Evolutionary conservation across 2,329 filamentous ascomycete genomes (phyloP).

Genomic region (Delphinella strobiligena): DNA sequence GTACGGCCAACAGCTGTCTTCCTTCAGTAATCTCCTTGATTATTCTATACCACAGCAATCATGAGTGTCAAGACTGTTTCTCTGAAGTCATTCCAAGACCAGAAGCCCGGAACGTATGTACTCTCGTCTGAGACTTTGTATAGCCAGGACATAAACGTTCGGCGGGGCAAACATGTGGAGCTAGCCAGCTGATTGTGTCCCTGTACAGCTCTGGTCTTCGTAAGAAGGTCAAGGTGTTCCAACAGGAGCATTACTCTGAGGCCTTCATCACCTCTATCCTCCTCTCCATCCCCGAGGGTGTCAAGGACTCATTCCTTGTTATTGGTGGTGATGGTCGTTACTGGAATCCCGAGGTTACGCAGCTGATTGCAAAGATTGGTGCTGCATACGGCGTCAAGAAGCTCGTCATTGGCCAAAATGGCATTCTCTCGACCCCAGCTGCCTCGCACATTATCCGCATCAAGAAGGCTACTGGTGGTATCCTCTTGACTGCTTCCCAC

Average conservation of each 20-base stretch:
- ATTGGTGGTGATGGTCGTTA: conserved; percentile 95
- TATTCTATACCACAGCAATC: conserved; percentile 11
- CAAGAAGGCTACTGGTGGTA: conserved; percentile 88
- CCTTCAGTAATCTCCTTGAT: neutral
- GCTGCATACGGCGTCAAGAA: conserved; percentile 98
- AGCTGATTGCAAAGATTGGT: conserved; percentile 94
- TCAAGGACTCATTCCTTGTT: conserved; percentile 76
- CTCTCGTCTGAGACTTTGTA: conserved; percentile 1
- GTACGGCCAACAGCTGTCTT: neutral
- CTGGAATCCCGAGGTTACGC: conserved; percentile 94
- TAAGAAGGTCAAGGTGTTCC: conserved; percentile 98
- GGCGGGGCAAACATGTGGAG: too few species aligned
- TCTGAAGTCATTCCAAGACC: conserved; percentile 79
- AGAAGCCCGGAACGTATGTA: conserved; percentile 98
- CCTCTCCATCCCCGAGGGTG: conserved; percentile 91
- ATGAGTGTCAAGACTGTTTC: conserved; percentile 74
- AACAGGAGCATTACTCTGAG: conserved; percentile 90
- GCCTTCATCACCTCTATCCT: conserved; percentile 90
- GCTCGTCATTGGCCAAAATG: conserved; percentile 88
- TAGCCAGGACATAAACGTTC: too few species aligned
- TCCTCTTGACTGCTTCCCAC: conserved; percentile 92
- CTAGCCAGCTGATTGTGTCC: too few species aligned
- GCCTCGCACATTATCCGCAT: conserved; percentile 94
- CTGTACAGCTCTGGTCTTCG: conserved; percentile 76
- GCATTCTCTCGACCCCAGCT: conserved; percentile 91